Conservation (phyloP, 1,284 basidiomycete genomes). For the Ustilago tritici region DNA sequence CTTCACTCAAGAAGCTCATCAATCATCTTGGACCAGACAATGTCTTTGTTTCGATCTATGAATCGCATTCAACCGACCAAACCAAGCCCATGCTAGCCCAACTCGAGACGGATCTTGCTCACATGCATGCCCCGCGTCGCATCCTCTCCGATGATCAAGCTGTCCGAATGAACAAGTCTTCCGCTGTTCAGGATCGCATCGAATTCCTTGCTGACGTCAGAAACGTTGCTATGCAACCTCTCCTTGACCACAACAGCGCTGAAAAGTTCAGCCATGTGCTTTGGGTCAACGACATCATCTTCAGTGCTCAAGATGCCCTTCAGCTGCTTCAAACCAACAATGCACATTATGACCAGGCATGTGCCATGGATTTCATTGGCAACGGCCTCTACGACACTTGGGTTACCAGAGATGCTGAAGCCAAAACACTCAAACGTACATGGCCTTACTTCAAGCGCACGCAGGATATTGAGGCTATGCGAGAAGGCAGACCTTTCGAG, state of each 20-base stretch:
- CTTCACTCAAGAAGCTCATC: slow-evolving; percentile 43
- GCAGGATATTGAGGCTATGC: slow-evolving; percentile 68
- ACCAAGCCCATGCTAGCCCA: slow-evolving; percentile 71
- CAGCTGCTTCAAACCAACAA: slow-evolving; percentile 73
- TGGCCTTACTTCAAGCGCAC: slow-evolving; percentile 74
- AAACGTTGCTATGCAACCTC: slow-evolving; percentile 58
- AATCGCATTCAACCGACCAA: slow-evolving; percentile 73
- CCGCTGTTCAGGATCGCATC: slow-evolving; percentile 41
- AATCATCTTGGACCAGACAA: slow-evolving; percentile 72
- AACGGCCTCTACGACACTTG: slow-evolving; percentile 73
- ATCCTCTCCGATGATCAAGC: slow-evolving; percentile 50
- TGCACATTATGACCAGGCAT: slow-evolving; percentile 74
- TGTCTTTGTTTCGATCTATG: slow-evolving; percentile 75
- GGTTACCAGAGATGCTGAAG: slow-evolving; percentile 49
- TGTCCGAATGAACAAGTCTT: slow-evolving; percentile 36
- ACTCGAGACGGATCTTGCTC: slow-evolving; percentile 69
- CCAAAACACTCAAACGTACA: slow-evolving; percentile 71
- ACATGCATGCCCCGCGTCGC: slow-evolving; percentile 45
- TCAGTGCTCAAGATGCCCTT: slow-evolving; percentile 56
- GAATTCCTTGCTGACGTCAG: slow-evolving; percentile 51
- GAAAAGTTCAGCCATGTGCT: slow-evolving; percentile 50
- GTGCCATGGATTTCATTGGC: slow-evolving; percentile 74
- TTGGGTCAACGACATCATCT: slow-evolving; percentile 61
- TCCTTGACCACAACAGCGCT: slow-evolving; percentile 10
- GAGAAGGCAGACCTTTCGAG: slow-evolving; percentile 71